These are phyloP conservation scores for Pythium monospermum DNA, from an alignment of 352 stramenopile species.

Conservation along the genomic window DNA sequence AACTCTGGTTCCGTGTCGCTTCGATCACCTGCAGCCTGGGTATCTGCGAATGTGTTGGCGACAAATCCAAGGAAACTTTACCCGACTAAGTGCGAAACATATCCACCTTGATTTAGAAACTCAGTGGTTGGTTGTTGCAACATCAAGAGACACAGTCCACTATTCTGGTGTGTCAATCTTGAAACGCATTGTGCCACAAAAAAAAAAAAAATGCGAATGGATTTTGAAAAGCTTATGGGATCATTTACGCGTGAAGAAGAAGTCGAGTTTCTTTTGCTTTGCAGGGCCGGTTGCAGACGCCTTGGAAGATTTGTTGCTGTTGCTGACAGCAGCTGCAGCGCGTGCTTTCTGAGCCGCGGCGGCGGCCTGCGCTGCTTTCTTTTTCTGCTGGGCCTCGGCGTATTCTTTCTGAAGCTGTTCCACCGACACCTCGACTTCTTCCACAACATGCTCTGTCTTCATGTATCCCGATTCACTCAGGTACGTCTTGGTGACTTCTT, in stretches of 20 bases:
- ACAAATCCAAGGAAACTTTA: constrained; percentile 28
- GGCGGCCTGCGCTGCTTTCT: constrained; percentile 31
- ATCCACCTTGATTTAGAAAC: constrained; percentile 14
- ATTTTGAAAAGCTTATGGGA: too few relatives aligned
- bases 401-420: constrained; percentile 54
- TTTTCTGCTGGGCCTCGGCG: constrained; percentile 43
- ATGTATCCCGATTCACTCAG: constrained; percentile 85
- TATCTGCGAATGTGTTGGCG: constrained; percentile 12
- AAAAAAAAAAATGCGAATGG: background rate
- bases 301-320: constrained; percentile 22
- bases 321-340: constrained; percentile 3
- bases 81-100: constrained; percentile 17
- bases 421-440: constrained; percentile 60
- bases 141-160: constrained; percentile 4
- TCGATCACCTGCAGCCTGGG: background rate
- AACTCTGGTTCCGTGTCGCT: constrained; percentile 13
- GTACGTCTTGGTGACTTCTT: constrained; percentile 62
- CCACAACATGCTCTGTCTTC: constrained; percentile 72
- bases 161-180: constrained; percentile 15
- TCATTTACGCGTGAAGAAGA: constrained; percentile 51
- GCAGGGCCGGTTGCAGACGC: constrained; percentile 31
- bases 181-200: background rate
- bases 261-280: constrained; percentile 69
- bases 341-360: constrained; percentile 38
- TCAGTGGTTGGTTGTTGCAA: background rate